A percentile compares a stretch with the other conserved stretches of the same genome.
Conservation (phyloP, 768 basidiomycete species). For the Lentinula raphanica region DNA sequence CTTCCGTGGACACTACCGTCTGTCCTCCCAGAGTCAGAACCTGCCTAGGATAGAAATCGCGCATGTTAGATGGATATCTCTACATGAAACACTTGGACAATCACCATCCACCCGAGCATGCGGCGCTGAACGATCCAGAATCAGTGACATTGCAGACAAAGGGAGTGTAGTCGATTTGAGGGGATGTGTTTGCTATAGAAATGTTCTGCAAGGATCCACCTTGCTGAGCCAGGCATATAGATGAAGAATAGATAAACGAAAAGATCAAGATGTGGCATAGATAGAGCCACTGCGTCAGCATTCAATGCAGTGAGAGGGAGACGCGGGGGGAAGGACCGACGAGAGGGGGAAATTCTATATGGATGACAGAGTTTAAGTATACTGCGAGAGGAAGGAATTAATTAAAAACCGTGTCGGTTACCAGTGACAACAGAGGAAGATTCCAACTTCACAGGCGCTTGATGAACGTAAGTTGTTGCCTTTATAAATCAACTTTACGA, state of each 20-base stretch:
- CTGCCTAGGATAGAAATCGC: slow-evolving; percentile 22
- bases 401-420: neutral
- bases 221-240: slow-evolving; percentile 6
- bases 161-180: slow-evolving; percentile 43
- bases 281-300: slow-evolving; percentile 5
- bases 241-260: neutral
- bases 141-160: slow-evolving; percentile 35
- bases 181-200: slow-evolving; percentile 30
- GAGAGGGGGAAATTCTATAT: neutral
- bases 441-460: neutral
- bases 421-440: slow-evolving; percentile 3
- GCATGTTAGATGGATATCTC: neutral
- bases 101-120: slow-evolving; percentile 43
- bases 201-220: slow-evolving; percentile 25
- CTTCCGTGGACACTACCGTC: slow-evolving; percentile 32
- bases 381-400: neutral
- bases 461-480: neutral
- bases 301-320: slow-evolving; percentile 5
- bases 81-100: slow-evolving; percentile 5
- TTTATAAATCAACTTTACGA: slow-evolving; percentile 1
- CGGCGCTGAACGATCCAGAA: slow-evolving; percentile 16
- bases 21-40: slow-evolving; percentile 17
- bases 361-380: slow-evolving; percentile 1
- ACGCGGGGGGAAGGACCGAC: neutral
- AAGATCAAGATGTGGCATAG: neutral